Base-by-base conservation (phyloP, 345 rosid genomes). In the Salix suchowensis region DNA sequence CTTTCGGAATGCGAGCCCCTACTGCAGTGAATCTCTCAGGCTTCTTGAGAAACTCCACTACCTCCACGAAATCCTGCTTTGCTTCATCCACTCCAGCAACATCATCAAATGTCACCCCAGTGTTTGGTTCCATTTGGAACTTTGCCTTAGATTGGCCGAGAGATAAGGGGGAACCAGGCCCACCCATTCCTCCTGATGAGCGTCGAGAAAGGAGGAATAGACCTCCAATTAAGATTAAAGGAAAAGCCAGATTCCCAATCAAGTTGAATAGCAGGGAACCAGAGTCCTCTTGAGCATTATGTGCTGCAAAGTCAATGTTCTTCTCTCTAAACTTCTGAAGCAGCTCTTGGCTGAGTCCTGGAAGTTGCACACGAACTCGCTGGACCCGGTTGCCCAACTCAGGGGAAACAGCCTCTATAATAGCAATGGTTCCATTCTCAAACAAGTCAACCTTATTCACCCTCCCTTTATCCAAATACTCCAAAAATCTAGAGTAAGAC, bases 41-140 rank as follows among this genome's bases (percentile, higher is more conserved):
- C 83, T 96, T 96, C 89, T 92, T 96, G 42, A 96, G 75, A 82
- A 96, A 96, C 92, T 93, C 99, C 30, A 96, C 99, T 36, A 96
- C 99, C 81, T 96, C 99, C 96, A 93, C 91, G 88, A 96, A 96
- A 77, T 96, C 99, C 77, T 96, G 99, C 85, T 96, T 96, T 18
- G 99, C 99, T 81, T 96, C 99, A 81, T 96, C 99, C 72, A 96
- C 99, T 78, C 99, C 99, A 55, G 99, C 99, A 62, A 96, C 98
- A 76, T 96, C 99, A 79, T 96, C 97, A 78, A 96, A 96, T 24
- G 98, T 96, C 21, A 96, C 99, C 21, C 99, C 99, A 12, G 99
- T 96, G 85, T 88, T 96, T 12, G 98, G 97, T 78, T 96, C 99
- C 99, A 96, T 96, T 69, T 93, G 99, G 84, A 96, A 96, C 88